A percentile compares a stretch with the other conserved stretches of the same genome.
Evolutionary conservation across 1,284 basidiomycete genomes (phyloP).

Genomic region (Sporisorium reilianum): DNA sequence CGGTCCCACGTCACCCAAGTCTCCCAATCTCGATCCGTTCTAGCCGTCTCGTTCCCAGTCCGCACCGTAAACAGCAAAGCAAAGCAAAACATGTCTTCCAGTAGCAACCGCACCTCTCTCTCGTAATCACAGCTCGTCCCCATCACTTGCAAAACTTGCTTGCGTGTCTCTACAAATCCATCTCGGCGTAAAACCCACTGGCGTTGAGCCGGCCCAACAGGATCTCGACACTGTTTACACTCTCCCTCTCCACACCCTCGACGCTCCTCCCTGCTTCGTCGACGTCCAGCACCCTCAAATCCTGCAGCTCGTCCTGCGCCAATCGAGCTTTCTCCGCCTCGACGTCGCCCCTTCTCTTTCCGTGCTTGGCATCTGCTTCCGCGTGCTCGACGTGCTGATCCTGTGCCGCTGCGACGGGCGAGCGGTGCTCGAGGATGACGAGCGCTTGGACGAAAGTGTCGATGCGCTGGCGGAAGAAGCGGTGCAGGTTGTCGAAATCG

Average conservation of each 20-base stretch:
- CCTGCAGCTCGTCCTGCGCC: constrained; percentile 30
- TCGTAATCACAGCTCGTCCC: background rate
- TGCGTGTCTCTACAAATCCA: constrained; percentile 13
- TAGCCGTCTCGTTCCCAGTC: background rate
- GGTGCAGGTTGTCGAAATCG: constrained; percentile 27
- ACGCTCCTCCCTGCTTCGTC: constrained; percentile 17
- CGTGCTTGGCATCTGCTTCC: background rate
- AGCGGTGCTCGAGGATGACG: constrained; percentile 31
- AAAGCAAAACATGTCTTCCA: background rate
- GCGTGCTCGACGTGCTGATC: background rate
- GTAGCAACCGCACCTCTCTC: background rate
- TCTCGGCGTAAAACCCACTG: constrained; percentile 36
- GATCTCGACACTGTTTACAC: constrained; percentile 23
- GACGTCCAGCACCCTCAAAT: constrained; percentile 33
- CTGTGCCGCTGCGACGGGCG: background rate
- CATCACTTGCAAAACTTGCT: background rate
- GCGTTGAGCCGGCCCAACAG: constrained; percentile 34
- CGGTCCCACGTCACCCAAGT: background rate
- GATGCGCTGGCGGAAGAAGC: constrained; percentile 23
- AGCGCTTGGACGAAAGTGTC: constrained; percentile 36
- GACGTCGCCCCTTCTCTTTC: constrained; percentile 32
- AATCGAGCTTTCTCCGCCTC: constrained; percentile 35
- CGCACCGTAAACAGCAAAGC: constrained; percentile 7
- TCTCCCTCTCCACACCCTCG: constrained; percentile 10
- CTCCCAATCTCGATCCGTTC: background rate